Conservation (phyloP, 2,329 filamentous ascomycete species). For the Microdochium trichocladiopsis region DNA sequence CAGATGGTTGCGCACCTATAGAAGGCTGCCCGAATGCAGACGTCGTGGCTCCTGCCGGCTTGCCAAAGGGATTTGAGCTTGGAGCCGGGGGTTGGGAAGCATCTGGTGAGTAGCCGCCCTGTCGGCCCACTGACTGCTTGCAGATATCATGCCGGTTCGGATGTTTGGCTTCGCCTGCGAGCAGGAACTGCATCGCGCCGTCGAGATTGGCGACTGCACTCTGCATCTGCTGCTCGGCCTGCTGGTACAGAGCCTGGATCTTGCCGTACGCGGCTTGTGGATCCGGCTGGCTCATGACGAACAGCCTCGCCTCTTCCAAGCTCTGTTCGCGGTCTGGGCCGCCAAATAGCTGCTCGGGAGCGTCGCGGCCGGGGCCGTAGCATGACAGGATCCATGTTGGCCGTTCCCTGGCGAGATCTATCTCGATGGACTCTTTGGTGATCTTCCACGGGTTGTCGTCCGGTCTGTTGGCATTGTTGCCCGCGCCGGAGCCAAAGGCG, state of each 20-base stretch:
- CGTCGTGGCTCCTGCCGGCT: slow-evolving; percentile 14
- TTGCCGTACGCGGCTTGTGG: slow-evolving; percentile 46
- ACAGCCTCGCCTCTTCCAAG: slow-evolving; percentile 77
- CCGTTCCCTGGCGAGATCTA: slow-evolving; percentile 62
- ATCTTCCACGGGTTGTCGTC: slow-evolving; percentile 38
- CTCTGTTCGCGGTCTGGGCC: slow-evolving; percentile 75
- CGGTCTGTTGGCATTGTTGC: slow-evolving; percentile 3
- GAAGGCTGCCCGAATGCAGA: slow-evolving; percentile 26
- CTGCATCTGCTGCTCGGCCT: slow-evolving; percentile 65
- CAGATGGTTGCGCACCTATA: slow-evolving; percentile 17
- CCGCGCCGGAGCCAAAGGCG: slow-evolving; percentile 11
- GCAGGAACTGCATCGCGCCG: slow-evolving; percentile 64
- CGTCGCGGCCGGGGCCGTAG: slow-evolving; percentile 72
- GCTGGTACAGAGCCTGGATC: slow-evolving; percentile 53
- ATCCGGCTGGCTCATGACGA: slow-evolving; percentile 47
- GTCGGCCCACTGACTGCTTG: slow-evolving; percentile 36
- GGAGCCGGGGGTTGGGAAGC: slow-evolving; percentile 16
- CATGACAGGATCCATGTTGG: slow-evolving; percentile 83
- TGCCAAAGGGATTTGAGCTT: slow-evolving; percentile 32
- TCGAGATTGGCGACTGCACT: slow-evolving; percentile 61
- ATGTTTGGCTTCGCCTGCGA: slow-evolving; percentile 59
- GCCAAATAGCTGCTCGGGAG: slow-evolving; percentile 78
- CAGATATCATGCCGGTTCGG: slow-evolving; percentile 68
- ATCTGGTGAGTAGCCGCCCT: slow-evolving; percentile 34
- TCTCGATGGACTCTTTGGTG: slow-evolving; percentile 50